Percentiles rank a stretch among this genome's conserved stretches.
These are phyloP conservation scores for Pyricularia grisea DNA, from an alignment of 2,329 filamentous ascomycete species.

Conservation along the genomic window DNA sequence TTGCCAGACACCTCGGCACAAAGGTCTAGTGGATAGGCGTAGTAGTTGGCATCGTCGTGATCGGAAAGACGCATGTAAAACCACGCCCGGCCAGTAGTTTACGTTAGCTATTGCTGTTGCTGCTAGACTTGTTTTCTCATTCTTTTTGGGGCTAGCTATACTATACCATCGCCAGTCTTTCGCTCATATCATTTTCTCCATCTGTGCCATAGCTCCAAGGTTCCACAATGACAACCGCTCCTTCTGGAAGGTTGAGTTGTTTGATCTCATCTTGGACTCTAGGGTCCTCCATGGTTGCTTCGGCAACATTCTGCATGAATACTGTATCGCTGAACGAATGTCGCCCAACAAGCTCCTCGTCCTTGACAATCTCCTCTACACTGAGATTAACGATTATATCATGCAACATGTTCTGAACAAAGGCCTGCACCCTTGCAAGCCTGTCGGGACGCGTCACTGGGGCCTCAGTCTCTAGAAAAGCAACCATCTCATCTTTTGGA, in stretches of 20 bases:
- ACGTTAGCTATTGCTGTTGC: neutral
- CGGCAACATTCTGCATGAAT: constrained; percentile 38
- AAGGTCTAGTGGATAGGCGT: constrained; percentile 46
- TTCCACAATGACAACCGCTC: constrained; percentile 36
- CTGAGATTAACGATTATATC: constrained; percentile 26
- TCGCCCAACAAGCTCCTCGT: constrained; percentile 26
- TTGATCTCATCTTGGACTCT: constrained; percentile 32
- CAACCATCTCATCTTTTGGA: constrained; percentile 33
- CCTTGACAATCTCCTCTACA: constrained; percentile 13
- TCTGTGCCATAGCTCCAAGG: constrained; percentile 47
- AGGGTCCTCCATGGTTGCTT: constrained; percentile 31
- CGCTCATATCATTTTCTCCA: constrained; percentile 38
- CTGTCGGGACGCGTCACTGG: constrained; percentile 18
- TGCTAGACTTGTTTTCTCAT: neutral
- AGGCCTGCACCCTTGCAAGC: constrained; percentile 28
- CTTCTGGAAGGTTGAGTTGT: constrained; percentile 30
- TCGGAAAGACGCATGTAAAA: constrained; percentile 29
- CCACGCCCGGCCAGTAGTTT: constrained; percentile 15
- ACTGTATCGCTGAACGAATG: constrained; percentile 37
- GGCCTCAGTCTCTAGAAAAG: constrained; percentile 34
- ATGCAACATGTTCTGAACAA: constrained; percentile 17
- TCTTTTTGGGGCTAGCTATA: too few species aligned
- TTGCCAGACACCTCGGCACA: constrained; percentile 40
- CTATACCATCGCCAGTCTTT: constrained; percentile 38
- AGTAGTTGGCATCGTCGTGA: constrained; percentile 42